A percentile compares a stretch with the other conserved stretches of the same genome.
These are phyloP conservation scores for Camellia sinensis DNA, from an alignment of 148 eudicot species.

Conservation along the genomic window DNA sequence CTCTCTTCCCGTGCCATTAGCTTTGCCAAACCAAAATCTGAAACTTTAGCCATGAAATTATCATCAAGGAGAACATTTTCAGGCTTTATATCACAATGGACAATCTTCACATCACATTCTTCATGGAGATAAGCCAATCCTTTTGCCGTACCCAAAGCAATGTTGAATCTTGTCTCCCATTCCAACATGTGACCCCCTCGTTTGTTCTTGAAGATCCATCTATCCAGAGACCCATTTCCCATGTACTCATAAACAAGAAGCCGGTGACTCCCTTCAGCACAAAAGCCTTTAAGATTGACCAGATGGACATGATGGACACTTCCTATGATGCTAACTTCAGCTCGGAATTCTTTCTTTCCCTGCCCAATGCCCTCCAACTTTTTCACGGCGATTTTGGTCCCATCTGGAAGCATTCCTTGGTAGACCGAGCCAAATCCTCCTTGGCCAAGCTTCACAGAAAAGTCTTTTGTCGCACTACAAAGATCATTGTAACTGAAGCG, in stretches of 20 bases:
- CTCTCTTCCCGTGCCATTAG: conserved; percentile 30
- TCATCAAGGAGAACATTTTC: conserved; percentile 27
- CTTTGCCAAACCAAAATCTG: conserved; percentile 33
- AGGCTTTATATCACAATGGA: conserved; percentile 30
- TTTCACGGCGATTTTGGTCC: conserved; percentile 32
- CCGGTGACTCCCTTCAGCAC: conserved; percentile 27
- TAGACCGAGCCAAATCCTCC: conserved; percentile 28
- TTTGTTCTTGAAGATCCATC: conserved; percentile 26
- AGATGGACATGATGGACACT: conserved; percentile 33
- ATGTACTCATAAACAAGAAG: conserved; percentile 33
- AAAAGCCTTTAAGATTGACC: conserved; percentile 36
- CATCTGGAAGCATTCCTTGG: conserved; percentile 24
- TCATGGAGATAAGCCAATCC: conserved; percentile 36
- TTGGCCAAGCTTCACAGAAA: conserved; percentile 28
- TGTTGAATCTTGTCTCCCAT: conserved; percentile 33
- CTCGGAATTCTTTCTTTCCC: conserved; percentile 33
- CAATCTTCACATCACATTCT: conserved; percentile 33
- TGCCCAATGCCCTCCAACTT: conserved; percentile 34
- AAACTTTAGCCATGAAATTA: conserved; percentile 24
- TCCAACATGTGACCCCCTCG: conserved; percentile 6
- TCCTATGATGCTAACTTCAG: conserved; percentile 36
- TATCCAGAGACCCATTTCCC: conserved; percentile 30
- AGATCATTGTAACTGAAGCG: conserved; percentile 30
- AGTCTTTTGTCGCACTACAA: conserved; percentile 24
- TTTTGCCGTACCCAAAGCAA: conserved; percentile 31